Evolutionary conservation across 306 rosid genomes (phyloP).

Genomic region (Sesbania bispinosa): DNA sequence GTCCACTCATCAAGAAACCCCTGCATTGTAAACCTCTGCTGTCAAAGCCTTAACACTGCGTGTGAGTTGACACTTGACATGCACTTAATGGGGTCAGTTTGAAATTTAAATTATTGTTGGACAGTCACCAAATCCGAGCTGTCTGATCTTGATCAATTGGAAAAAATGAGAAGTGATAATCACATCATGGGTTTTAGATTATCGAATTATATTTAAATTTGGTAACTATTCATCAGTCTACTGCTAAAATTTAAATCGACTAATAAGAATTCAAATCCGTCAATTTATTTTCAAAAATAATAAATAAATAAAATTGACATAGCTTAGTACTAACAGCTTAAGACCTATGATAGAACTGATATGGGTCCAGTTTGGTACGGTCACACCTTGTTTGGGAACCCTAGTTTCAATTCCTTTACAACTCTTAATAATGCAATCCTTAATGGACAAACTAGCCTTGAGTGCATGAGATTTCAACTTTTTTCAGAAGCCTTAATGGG

Average conservation of each 20-base stretch:
- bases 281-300: too few relatives aligned
- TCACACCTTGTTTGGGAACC: constrained; percentile 14
- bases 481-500: constrained; percentile 6
- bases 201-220: too few relatives aligned
- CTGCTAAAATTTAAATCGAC: too few relatives aligned
- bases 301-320: background rate
- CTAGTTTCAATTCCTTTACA: constrained; percentile 12
- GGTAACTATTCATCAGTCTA: too few relatives aligned
- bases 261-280: too few relatives aligned
- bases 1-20: constrained; percentile 10
- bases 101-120: too few relatives aligned
- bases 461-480: constrained; percentile 16
- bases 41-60: background rate
- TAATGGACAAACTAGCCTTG: constrained; percentile 21
- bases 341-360: constrained; percentile 3
- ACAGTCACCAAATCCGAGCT: too few relatives aligned
- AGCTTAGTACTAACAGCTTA: background rate
- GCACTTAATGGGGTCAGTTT: background rate
- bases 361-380: constrained; percentile 20
- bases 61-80: constrained; percentile 8
- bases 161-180: too few relatives aligned
- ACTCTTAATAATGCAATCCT: constrained; percentile 29
- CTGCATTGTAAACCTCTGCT: constrained; percentile 15
- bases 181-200: too few relatives aligned
- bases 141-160: too few relatives aligned